These are phyloP conservation scores for Begonia fuchsioides DNA, from an alignment of 306 rosid species.

Conservation along the genomic window DNA sequence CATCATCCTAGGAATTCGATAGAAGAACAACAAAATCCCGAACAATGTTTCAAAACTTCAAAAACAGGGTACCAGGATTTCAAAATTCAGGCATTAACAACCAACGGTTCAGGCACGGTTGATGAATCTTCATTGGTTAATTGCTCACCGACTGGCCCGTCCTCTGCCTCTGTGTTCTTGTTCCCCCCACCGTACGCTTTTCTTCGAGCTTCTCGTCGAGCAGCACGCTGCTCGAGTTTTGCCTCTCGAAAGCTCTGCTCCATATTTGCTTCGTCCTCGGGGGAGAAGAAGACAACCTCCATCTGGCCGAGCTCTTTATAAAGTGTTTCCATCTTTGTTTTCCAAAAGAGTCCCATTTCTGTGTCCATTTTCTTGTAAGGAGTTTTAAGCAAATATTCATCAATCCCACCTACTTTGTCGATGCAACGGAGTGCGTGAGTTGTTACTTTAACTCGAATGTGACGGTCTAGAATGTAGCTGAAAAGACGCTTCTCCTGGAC, in stretches of 20 bases:
- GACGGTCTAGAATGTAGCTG: slow-evolving; percentile 78
- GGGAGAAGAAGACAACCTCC: slow-evolving; percentile 57
- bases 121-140: slow-evolving; percentile 14
- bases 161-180: slow-evolving; percentile 29
- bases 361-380: slow-evolving; percentile 92
- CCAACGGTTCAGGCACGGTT: slow-evolving; percentile 16
- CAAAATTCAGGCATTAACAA: slow-evolving; percentile 19
- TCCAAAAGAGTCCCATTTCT: slow-evolving; percentile 80
- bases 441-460: slow-evolving; percentile 71
- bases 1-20: no score
- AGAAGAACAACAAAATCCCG: no score
- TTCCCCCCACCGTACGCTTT: slow-evolving; percentile 24
- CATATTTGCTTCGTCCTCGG: slow-evolving; percentile 53
- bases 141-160: slow-evolving; percentile 12
- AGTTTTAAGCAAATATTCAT: slow-evolving; percentile 83
- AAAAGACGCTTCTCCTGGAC: slow-evolving; percentile 89
- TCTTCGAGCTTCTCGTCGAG: slow-evolving; percentile 45
- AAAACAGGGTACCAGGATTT: no score
- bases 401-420: slow-evolving; percentile 92
- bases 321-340: slow-evolving; percentile 69
- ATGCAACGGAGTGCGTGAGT: slow-evolving; percentile 87
- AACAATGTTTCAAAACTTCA: no score
- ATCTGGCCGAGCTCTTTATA: slow-evolving; percentile 57
- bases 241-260: slow-evolving; percentile 53
- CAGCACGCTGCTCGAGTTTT: slow-evolving; percentile 45